phyloP scores from a whole-genome alignment of 78 protist species.

The Tieghemostelium lacteum region DNA sequence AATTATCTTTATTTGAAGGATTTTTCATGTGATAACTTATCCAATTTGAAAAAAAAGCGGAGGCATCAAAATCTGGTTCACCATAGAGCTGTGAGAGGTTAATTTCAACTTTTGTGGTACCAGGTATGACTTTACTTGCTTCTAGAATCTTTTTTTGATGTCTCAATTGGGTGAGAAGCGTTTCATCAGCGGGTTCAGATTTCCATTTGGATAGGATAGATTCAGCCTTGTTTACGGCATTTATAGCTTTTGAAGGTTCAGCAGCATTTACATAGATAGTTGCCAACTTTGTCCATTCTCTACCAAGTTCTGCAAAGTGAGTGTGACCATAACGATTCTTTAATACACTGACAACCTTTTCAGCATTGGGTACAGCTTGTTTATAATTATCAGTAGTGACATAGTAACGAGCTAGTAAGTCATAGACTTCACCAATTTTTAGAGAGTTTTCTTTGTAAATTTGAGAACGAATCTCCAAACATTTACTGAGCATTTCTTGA shows the following conservation, averaged over 20 bases:
- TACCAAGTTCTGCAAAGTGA: slow-evolving; percentile 24
- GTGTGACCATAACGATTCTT: slow-evolving; percentile 20
- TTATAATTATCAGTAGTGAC: slow-evolving; percentile 10
- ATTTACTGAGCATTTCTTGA: not conserved
- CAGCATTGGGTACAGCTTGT: slow-evolving; percentile 8
- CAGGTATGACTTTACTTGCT: slow-evolving; percentile 34
- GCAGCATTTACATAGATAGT: slow-evolving; percentile 41
- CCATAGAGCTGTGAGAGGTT: slow-evolving; percentile 32
- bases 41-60: slow-evolving; percentile 11
- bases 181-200: slow-evolving; percentile 48
- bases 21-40: slow-evolving; percentile 6
- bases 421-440: slow-evolving; percentile 64
- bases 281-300: slow-evolving; percentile 54
- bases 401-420: slow-evolving; percentile 18
- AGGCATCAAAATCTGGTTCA: slow-evolving; percentile 34
- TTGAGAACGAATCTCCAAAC: slow-evolving; percentile 25
- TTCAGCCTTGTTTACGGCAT: slow-evolving; percentile 38
- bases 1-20: too few species aligned
- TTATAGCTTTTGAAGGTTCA: slow-evolving; percentile 35
- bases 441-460: slow-evolving; percentile 7
- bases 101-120: slow-evolving; percentile 47
- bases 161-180: slow-evolving; percentile 4
- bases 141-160: slow-evolving; percentile 51
- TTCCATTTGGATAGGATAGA: slow-evolving; percentile 30
- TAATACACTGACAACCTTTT: slow-evolving; percentile 7